Evolutionary conservation across 2,329 filamentous ascomycete genomes (phyloP), one percentile per base, ranked within the genome.

Genomic region (Coniochaeta sp.): DNA sequence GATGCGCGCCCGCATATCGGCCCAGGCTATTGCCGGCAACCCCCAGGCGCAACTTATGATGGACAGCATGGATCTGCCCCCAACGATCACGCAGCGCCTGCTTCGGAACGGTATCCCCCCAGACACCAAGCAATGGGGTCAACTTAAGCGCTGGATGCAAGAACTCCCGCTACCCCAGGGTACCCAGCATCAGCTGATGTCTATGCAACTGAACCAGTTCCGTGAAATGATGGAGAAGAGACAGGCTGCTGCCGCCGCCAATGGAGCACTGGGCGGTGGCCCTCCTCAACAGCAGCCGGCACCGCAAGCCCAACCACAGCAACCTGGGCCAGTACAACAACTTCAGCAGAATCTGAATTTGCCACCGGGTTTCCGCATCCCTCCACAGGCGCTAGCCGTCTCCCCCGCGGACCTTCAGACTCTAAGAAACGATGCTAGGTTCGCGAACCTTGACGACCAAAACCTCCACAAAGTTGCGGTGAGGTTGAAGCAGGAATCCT

Each of bases 51-150:
- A 70, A 48, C 53, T 57, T 1, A 61, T 72, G 53, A 77, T 78
- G 71, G 75, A 78, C 53, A 65, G 58, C 9, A 71, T 78, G 71
- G 75, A 78, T 10, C 54, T 79, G 1, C 74, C 74, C 1, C 56
- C 60, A 3, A 61, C 65, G 12, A 57, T 75, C 5, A 54, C 70
- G 13, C 58, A 65, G 13, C 52, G 58, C 9, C 56, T 65, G 2
- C 2, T 24, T 18, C 59, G 67, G 3, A 58, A 48, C 12, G 61
- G 61, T 18, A 52, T 75, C 3, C 72, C 73, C 1, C 58, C 64
- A 0, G 72, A 77, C 0, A 58, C 75, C 5, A 76, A 75, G 61
- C 78, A 74, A 55, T 79, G 76, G 76, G 64, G 65, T 14, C 72
- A 76, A 4, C 61, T 78, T 10, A 74, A 73, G 57, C 52, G 57